Conservation (phyloP, 805 yeast genomes). For the Pichia phayaonensis region DNA sequence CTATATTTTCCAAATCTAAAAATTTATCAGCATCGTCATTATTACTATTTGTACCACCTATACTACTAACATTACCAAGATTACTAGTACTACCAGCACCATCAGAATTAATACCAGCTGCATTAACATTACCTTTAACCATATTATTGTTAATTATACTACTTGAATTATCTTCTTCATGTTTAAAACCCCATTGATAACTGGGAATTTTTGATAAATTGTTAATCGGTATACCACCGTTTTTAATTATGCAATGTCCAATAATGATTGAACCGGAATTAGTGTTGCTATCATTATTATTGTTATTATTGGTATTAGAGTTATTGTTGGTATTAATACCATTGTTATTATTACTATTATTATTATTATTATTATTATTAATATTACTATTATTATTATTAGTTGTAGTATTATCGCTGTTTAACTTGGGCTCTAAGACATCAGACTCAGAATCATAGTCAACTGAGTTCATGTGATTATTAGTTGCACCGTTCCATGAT, state of each 20-base stretch:
- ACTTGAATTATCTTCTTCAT: conserved; percentile 20
- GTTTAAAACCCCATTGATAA: conserved; percentile 27
- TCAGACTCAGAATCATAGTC: not conserved
- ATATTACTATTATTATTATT: not conserved
- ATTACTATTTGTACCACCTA: not conserved
- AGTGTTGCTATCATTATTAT: not conserved
- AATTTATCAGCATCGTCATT: not conserved
- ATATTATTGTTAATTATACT: not conserved
- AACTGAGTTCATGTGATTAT: not conserved
- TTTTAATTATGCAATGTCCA: conserved; percentile 30
- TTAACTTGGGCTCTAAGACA: not conserved
- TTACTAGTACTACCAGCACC: not conserved
- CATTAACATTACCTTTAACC: not conserved
- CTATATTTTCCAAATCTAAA: not conserved
- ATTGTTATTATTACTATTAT: not conserved
- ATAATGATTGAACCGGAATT: conserved; percentile 15
- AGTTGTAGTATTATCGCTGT: not conserved
- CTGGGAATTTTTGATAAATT: conserved; percentile 28
- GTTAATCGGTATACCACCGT: conserved; percentile 27
- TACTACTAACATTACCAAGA: not conserved
- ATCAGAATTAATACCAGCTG: not conserved
- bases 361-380: not conserved
- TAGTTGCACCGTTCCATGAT: not conserved
- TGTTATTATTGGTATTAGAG: not conserved
- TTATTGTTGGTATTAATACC: not conserved